Conservation (phyloP, 345 rosid species). For the Kandelia obovata region DNA sequence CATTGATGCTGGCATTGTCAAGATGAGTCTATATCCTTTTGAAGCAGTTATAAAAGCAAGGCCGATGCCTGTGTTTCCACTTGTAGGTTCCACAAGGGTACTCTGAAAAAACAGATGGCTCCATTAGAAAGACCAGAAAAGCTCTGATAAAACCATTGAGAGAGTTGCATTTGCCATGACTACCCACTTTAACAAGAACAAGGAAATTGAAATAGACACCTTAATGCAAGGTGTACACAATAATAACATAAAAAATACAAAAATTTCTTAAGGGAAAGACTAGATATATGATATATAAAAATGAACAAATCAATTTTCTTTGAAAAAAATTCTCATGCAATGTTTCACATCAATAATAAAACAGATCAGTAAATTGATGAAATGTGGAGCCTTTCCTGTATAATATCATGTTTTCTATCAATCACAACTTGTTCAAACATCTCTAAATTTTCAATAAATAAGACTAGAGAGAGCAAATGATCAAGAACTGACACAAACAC, state of each 20-base stretch:
- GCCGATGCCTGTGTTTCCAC: constrained; percentile 39
- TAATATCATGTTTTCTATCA: not conserved
- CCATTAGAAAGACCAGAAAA: constrained; percentile 6
- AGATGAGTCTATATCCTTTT: constrained; percentile 32
- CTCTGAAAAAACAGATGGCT: constrained; percentile 13
- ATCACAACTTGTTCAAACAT: not conserved
- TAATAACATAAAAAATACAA: not conserved
- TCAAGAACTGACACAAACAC: not conserved
- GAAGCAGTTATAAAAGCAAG: constrained; percentile 37
- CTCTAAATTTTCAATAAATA: not conserved
- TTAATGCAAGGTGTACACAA: not conserved
- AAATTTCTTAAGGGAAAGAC: too few species aligned
- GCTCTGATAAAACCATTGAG: not conserved
- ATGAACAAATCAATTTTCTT: too few species aligned
- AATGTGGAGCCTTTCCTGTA: not conserved
- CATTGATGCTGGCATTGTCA: constrained; percentile 39
- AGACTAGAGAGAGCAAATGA: not conserved
- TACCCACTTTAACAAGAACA: not conserved
- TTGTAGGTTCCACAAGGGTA: constrained; percentile 33
- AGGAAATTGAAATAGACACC: too few species aligned
- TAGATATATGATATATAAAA: too few species aligned
- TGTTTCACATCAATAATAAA: not conserved
- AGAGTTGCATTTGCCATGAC: not conserved
- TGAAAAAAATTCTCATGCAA: not conserved
- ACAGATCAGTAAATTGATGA: not conserved